Evolutionary conservation across 345 rosid genomes (phyloP), one percentile per base, ranked within the genome.

Genomic region (Erucastrum elatum): DNA sequence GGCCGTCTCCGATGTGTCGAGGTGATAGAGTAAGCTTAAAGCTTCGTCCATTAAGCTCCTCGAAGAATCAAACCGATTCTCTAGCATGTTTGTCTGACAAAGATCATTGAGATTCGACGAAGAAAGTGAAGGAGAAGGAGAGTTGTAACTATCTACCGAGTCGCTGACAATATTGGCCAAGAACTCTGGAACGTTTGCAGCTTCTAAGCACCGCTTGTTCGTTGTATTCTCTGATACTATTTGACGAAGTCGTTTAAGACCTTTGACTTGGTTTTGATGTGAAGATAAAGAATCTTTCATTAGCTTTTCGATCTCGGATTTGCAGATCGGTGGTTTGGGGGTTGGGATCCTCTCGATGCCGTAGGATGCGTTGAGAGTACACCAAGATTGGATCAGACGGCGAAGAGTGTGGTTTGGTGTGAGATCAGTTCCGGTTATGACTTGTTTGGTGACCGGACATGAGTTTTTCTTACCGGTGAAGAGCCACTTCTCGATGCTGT

Each of bases 341-440:
- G 99, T 95, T 2, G 99, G 98, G 68, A 95, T 90, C 39, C 94
- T 87, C 77, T 95, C 93, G 8, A 95, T 44, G 9, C 99, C 99
- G 41, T 86, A 56, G 1, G 94, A 87, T 56, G 96, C 97, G 62
- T 95, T 93, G 72, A 95, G 87, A 7, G 87, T 90, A 78, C 99
- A 95, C 99, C 99, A 95, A 9, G 97, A 88, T 76, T 95, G 99
- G 75, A 95, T 86, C 70, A 95, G 69, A 12, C 99, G 89, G 10
- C 94, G 91, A 26, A 95, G 86, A 35, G 96, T 95, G 68, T 91
- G 91, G 81, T 94, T 94, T 9, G 98, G 98, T 0, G 97, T 94
- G 12, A 95, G 83, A 7, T 94, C 98, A 51, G 80, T 75, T 55
- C 82, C 87, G 6, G 84, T 7, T 10, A 95, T 73, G 64, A 71